phyloP scores from a whole-genome alignment of 2,329 filamentous ascomycete species.

The Arachnomyces sp. region DNA sequence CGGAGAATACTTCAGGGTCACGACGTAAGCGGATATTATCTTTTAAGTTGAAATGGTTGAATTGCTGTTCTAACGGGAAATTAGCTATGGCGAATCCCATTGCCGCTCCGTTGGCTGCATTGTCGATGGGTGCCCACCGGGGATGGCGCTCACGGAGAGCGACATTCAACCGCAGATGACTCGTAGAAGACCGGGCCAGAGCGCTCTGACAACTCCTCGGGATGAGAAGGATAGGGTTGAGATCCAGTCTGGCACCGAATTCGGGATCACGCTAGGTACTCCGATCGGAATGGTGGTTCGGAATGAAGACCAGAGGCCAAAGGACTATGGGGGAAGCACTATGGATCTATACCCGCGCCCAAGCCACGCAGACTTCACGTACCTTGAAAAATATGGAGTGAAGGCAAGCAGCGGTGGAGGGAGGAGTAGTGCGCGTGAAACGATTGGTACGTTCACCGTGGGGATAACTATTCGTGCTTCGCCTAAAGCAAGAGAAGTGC shows the following conservation, averaged over 20 bases:
- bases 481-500: conserved; percentile 2
- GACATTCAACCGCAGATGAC: conserved; percentile 96
- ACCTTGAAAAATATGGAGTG: conserved; percentile 92
- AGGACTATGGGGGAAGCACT: conserved; percentile 82
- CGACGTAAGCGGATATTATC: conserved; percentile 47
- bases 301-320: conserved; percentile 88
- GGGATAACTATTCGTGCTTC: background rate
- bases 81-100: conserved; percentile 75
- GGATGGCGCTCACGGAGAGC: conserved; percentile 72
- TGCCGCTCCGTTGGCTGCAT: conserved; percentile 91
- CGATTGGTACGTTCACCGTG: conserved; percentile 56
- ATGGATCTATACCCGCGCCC: conserved; percentile 90
- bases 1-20: conserved; percentile 67
- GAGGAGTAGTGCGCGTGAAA: conserved; percentile 86
- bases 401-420: conserved; percentile 88
- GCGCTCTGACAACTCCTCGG: conserved; percentile 79
- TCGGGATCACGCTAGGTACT: conserved; percentile 80
- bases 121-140: conserved; percentile 84
- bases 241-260: conserved; percentile 89
- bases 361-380: conserved; percentile 93
- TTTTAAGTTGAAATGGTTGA: too few relatives aligned
- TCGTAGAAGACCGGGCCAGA: conserved; percentile 81
- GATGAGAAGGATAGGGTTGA: conserved; percentile 87
- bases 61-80: too few relatives aligned
- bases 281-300: conserved; percentile 80